A percentile compares a stretch with the other conserved stretches of the same genome.
These are phyloP conservation scores for Magnolia officinalis DNA, from an alignment of 164 flowering plant genomes.

Conservation along the genomic window DNA sequence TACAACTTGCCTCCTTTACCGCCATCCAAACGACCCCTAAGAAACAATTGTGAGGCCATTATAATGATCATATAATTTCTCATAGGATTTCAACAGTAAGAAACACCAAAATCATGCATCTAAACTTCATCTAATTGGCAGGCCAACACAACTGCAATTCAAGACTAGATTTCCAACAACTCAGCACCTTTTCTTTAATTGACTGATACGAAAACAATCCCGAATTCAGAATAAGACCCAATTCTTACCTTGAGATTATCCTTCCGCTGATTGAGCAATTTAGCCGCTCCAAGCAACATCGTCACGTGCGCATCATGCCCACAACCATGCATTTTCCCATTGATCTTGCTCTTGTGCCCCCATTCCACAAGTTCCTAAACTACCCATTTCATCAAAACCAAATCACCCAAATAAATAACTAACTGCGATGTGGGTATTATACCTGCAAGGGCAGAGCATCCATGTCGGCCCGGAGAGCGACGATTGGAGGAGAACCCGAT, in stretches of 20 bases:
- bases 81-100: background rate
- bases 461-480: slow-evolving; percentile 89
- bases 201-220: background rate
- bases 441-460: slow-evolving; percentile 92
- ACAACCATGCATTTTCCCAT: slow-evolving; percentile 84
- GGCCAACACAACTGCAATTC: background rate
- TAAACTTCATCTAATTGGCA: background rate
- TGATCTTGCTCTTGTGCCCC: slow-evolving; percentile 79
- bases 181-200: background rate
- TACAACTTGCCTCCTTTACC: too few relatives aligned
- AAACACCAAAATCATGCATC: background rate
- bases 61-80: background rate
- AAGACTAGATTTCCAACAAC: background rate
- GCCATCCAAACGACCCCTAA: too few relatives aligned
- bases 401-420: background rate
- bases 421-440: background rate
- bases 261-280: slow-evolving; percentile 64
- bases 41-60: too few relatives aligned
- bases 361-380: slow-evolving; percentile 78
- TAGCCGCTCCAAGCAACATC: slow-evolving; percentile 88
- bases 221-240: slow-evolving; percentile 2
- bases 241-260: slow-evolving; percentile 52
- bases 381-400: background rate
- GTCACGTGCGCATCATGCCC: slow-evolving; percentile 87
- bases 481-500: slow-evolving; percentile 58